phyloP scores from a whole-genome alignment of 2,329 filamentous ascomycete species.

The Claviceps sp. region DNA sequence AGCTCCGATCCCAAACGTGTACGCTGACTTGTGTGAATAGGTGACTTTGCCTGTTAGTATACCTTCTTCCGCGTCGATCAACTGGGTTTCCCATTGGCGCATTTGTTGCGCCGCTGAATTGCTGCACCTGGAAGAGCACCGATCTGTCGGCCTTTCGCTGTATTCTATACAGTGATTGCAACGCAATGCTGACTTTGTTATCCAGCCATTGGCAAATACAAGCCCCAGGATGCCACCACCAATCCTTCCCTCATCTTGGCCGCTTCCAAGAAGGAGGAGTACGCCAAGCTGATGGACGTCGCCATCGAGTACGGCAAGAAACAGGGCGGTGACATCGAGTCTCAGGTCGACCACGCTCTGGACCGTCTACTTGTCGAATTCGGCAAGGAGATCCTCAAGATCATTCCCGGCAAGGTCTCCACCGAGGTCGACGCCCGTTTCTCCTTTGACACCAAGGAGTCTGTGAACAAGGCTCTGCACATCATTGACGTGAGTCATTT shows the following conservation, averaged over 20 bases:
- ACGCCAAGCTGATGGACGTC: conserved; percentile 78
- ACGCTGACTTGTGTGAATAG: conserved; percentile 28
- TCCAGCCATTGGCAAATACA: conserved; percentile 94
- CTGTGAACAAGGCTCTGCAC: conserved; percentile 88
- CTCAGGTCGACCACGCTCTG: conserved; percentile 78
- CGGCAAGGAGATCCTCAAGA: conserved; percentile 91
- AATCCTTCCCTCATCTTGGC: conserved; percentile 98
- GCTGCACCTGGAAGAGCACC: neutral
- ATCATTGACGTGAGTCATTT: conserved; percentile 71
- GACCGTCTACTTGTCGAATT: conserved; percentile 96
- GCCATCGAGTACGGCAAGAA: conserved; percentile 79
- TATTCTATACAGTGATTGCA: neutral
- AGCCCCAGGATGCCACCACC: conserved; percentile 99
- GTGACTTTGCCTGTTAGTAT: conserved; percentile 65
- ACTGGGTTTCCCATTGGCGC: neutral
- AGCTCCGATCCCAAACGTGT: conserved; percentile 1
- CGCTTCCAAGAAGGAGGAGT: conserved; percentile 95
- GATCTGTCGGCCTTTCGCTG: too few species aligned
- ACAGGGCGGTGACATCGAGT: conserved; percentile 53
- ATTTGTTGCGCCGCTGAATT: neutral
- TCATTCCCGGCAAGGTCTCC: conserved; percentile 96
- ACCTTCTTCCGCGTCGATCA: neutral
- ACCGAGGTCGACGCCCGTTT: conserved; percentile 95
- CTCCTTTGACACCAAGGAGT: conserved; percentile 89
- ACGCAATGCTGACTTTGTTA: conserved; percentile 18